A percentile compares a stretch with the other conserved stretches of the same genome.
phyloP scores from a whole-genome alignment of 2,329 filamentous ascomycete genomes.

The Bipolaris cookei region DNA sequence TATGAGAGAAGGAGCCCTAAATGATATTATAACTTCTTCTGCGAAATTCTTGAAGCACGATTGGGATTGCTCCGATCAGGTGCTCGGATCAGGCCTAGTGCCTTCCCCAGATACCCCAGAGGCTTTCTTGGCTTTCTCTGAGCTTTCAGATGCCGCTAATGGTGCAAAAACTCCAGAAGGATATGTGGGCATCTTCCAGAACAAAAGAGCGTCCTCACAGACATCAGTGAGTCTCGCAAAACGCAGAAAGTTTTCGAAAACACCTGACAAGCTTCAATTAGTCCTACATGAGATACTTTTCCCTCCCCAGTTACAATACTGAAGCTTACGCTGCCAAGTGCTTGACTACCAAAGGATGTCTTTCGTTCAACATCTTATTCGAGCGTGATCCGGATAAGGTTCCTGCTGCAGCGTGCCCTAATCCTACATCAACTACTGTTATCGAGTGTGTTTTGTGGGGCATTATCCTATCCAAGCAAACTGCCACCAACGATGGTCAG shows the following conservation, averaged over 20 bases:
- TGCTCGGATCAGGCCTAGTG: not conserved
- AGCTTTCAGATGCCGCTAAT: not conserved
- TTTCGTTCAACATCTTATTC: not conserved
- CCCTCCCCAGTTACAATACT: not conserved
- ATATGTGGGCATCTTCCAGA: not conserved
- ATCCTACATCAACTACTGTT: not conserved
- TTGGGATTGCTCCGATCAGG: not conserved
- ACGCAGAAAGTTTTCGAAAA: not conserved
- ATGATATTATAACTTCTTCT: not conserved
- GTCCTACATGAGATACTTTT: not conserved
- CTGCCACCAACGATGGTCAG: slow-evolving; percentile 4
- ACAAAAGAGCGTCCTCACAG: not conserved
- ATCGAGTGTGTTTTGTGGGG: slow-evolving; percentile 5
- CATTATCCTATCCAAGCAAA: not conserved
- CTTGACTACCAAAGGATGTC: not conserved
- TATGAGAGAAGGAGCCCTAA: not conserved
- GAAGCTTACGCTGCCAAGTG: not conserved
- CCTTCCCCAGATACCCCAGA: not conserved
- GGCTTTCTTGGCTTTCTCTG: not conserved
- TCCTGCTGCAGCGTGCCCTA: not conserved
- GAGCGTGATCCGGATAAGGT: slow-evolving; percentile 1
- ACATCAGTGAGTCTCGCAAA: not conserved
- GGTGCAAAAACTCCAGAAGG: not conserved
- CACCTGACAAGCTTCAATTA: not conserved
- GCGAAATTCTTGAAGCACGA: not conserved